Base-by-base conservation (phyloP, 2,329 filamentous ascomycete genomes). In the Thielaviopsis euricoi region DNA sequence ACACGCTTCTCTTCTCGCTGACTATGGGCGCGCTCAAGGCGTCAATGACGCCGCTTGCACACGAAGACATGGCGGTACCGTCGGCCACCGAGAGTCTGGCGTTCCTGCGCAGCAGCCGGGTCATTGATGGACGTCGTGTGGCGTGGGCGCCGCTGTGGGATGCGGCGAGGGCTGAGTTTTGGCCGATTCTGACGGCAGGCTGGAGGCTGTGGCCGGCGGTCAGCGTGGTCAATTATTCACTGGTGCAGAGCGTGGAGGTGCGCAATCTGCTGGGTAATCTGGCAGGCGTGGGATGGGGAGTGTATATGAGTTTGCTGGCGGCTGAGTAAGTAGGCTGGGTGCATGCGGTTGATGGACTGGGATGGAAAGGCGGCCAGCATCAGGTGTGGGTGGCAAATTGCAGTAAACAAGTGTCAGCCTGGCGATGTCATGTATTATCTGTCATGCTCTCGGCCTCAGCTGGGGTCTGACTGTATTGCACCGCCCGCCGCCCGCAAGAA, bases 221-320 rank as follows among this genome's bases (percentile, higher is more conserved):
- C 22, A 85, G 82, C 62, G 66, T 86, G 19, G 66, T 87, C 61
- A 86, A 86, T 73, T 89, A 86, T 65, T 76, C 82, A 1, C 67
- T 78, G 21, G 71, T 89, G 60, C 77, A 86, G 62, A 86, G 83
- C n/a, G 79, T 89, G 3, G 78, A 89, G 65, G 76, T 77, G 56
- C 75, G 87, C 43, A 83, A 86, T 55, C 70, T 90, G 37, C 78
- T 89, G 61, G 85, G 82, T n/a, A 81, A 82, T 63, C 68, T 85
- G 55, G 85, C 85, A 19, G 86, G 87, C 5, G 75, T 91, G 23
- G 76, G 74, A 15, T 91, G 87, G 87, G 83, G 83, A 0, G 74
- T 89, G 49, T 90, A 87, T 67, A 73, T 90, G 70, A 88, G 85
- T 66, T 70, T 89, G 65, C 69, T 81, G n/a, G 55, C 58, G 15